Percentiles rank a stretch among this genome's conserved stretches.
phyloP scores from a whole-genome alignment of 1,284 basidiomycete species.

The Apiotrichum veenhuisii region DNA sequence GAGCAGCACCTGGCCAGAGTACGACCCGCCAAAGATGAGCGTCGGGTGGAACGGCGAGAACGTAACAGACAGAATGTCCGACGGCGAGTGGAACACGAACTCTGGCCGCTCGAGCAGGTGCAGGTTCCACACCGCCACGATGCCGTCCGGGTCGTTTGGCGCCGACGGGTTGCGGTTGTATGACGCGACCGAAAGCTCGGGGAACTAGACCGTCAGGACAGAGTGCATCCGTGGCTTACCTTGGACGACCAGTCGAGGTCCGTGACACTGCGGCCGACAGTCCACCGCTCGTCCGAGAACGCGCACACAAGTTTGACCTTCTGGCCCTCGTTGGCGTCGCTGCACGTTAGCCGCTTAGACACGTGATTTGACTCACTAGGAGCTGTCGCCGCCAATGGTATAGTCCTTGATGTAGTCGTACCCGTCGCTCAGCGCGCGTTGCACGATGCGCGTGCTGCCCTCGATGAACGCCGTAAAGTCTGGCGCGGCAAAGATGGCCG shows the following conservation, averaged over 20 bases:
- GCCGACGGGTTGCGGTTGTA: constrained; percentile 95
- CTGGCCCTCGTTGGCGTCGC: constrained; percentile 82
- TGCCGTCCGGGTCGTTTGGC: constrained; percentile 88
- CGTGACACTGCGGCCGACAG: constrained; percentile 87
- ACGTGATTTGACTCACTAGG: constrained; percentile 56
- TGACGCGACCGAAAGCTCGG: constrained; percentile 87
- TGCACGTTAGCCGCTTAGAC: constrained; percentile 42
- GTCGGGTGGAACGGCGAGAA: constrained; percentile 99
- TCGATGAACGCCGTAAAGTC: constrained; percentile 93
- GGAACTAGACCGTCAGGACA: constrained; percentile 62
- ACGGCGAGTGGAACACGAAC: constrained; percentile 97
- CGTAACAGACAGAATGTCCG: constrained; percentile 90
- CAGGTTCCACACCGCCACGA: constrained; percentile 96
- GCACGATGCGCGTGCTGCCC: constrained; percentile 89
- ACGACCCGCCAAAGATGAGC: constrained; percentile 93
- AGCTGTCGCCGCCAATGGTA: constrained; percentile 72
- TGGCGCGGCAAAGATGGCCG: constrained; percentile 73
- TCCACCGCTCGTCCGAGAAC: constrained; percentile 82
- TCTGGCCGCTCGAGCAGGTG: constrained; percentile 93
- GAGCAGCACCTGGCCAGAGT: constrained; percentile 93
- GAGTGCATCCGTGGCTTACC: constrained; percentile 52
- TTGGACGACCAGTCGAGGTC: constrained; percentile 97
- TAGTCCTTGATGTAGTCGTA: constrained; percentile 98
- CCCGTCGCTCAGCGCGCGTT: constrained; percentile 89
- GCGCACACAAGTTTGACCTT: constrained; percentile 81